Conservation (phyloP, 116 monocot genomes). For the Zostera marina region DNA sequence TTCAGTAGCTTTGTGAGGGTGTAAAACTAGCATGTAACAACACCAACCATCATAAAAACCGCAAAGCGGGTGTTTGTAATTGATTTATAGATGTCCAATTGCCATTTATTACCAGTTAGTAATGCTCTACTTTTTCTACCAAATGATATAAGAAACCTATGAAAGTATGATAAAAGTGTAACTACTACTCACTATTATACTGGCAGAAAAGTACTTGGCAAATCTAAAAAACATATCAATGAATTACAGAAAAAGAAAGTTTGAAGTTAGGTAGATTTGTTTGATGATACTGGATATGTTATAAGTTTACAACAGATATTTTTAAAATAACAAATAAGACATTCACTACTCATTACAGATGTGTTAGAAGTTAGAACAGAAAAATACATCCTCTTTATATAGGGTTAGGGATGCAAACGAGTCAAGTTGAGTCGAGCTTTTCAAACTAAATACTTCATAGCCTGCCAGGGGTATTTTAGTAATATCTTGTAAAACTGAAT, state of each 20-base stretch:
- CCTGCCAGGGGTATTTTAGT: too few species aligned
- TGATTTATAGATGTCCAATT: background rate
- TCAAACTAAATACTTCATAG: too few species aligned
- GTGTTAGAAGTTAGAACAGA: too few species aligned
- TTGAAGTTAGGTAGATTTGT: too few species aligned
- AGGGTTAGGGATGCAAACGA: too few species aligned
- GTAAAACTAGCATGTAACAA: constrained; percentile 13
- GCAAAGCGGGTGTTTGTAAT: constrained; percentile 1
- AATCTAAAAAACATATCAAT: background rate
- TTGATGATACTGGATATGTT: too few species aligned
- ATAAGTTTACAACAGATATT: too few species aligned
- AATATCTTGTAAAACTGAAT: too few species aligned
- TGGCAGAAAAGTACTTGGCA: background rate
- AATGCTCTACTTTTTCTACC: background rate
- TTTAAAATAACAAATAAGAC: too few species aligned
- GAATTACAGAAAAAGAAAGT: background rate
- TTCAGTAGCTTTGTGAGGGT: constrained; percentile 12
- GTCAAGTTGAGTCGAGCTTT: too few species aligned
- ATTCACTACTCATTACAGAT: too few species aligned
- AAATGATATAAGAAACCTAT: constrained; percentile 85
- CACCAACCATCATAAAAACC: constrained; percentile 7
- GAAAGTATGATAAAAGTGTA: constrained; percentile 3
- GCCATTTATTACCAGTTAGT: background rate
- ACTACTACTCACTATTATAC: background rate
- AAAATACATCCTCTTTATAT: too few species aligned